A percentile compares a stretch with the other conserved stretches of the same genome.
These are phyloP conservation scores for Chytriomyces sp. DNA, from an alignment of 192 early-diverging fungal species.

Conservation along the genomic window DNA sequence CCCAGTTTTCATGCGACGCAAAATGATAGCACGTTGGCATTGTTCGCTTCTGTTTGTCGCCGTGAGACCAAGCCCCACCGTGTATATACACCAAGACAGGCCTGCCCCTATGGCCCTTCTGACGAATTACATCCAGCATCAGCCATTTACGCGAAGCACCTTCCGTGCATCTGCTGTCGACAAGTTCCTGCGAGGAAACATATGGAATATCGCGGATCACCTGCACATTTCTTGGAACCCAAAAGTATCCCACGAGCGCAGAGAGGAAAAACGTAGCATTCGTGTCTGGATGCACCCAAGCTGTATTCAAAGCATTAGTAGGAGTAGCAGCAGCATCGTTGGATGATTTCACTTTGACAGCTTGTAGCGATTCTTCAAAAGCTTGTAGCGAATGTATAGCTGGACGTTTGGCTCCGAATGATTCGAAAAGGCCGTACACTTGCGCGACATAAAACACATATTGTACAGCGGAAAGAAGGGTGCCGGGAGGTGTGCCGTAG, in stretches of 20 bases:
- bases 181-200: neutral
- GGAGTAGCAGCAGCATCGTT: too few relatives aligned
- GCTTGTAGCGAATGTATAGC: neutral
- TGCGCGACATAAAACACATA: neutral
- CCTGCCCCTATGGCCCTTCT: conserved; percentile 23
- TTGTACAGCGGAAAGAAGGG: neutral
- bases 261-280: too few relatives aligned
- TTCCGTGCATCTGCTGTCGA: neutral
- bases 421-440: neutral
- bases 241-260: conserved; percentile 33
- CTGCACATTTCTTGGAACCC: neutral
- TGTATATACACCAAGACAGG: conserved; percentile 41
- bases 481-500: neutral
- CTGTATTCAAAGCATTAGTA: too few relatives aligned
- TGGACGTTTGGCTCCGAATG: neutral
- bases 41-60: conserved; percentile 54
- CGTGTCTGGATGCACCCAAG: too few relatives aligned
- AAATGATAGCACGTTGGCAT: conserved; percentile 43
- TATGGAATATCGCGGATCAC: neutral
- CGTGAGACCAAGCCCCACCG: conserved; percentile 68
- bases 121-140: conserved; percentile 31
- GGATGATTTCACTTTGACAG: neutral
- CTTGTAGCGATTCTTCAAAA: neutral
- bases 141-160: neutral
- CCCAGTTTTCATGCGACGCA: conserved; percentile 58